Percentiles rank a stretch among this genome's conserved stretches.
Evolutionary conservation across 371 early-diverging fungal genomes (phyloP).

Genomic region (Modicella reniformis): DNA sequence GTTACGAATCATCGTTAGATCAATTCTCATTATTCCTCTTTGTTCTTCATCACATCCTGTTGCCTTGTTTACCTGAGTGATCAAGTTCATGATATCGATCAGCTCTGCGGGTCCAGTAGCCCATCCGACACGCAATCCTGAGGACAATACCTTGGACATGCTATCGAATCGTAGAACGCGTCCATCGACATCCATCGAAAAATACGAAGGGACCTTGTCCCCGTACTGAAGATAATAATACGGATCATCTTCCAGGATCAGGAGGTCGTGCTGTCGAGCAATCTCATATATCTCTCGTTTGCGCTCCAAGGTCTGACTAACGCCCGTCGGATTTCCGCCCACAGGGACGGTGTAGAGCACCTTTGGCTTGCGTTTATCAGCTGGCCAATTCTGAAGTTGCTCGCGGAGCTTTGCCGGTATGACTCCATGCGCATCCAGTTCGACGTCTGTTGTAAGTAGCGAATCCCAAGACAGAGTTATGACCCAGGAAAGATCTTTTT

Average conservation of each 20-base stretch:
- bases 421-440: conserved; percentile 66
- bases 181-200: conserved; percentile 81
- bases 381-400: too few species aligned
- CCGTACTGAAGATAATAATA: conserved; percentile 77
- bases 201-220: conserved; percentile 66
- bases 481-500: too few species aligned
- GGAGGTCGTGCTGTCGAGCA: conserved; percentile 64
- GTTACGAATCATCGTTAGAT: too few species aligned
- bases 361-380: conserved; percentile 60
- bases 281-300: conserved; percentile 71
- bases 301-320: conserved; percentile 67
- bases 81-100: conserved; percentile 75
- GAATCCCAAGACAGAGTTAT: background rate
- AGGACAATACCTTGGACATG: conserved; percentile 81
- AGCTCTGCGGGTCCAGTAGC: conserved; percentile 75
- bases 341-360: conserved; percentile 69
- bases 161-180: conserved; percentile 87
- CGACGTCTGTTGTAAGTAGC: conserved; percentile 47
- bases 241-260: conserved; percentile 85
- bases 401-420: conserved; percentile 61
- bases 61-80: conserved; percentile 74
- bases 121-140: conserved; percentile 86
- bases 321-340: conserved; percentile 82
- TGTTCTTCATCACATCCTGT: too few species aligned
- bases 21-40: background rate